phyloP scores from a whole-genome alignment of 306 rosid genomes.

The Hippophae tibetana region DNA sequence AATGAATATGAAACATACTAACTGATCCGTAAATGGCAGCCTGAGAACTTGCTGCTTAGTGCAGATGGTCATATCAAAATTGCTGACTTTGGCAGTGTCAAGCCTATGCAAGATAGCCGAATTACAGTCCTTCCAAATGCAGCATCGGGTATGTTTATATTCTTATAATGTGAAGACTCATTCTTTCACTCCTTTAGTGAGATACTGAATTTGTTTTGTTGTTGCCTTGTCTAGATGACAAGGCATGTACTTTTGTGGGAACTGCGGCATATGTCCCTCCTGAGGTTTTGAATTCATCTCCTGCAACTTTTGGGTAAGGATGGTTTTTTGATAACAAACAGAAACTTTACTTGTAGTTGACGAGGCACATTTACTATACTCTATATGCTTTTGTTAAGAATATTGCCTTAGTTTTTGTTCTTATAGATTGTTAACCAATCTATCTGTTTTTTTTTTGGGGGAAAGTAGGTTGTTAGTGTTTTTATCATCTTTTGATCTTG shows the following conservation, averaged over 20 bases:
- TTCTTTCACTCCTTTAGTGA: slow-evolving; percentile 10
- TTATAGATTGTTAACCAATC: neutral
- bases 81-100: slow-evolving; percentile 99
- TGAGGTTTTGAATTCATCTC: slow-evolving; percentile 98
- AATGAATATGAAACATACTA: slow-evolving; percentile 11
- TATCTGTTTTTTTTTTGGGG: neutral
- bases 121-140: slow-evolving; percentile 99
- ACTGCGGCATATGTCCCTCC: slow-evolving; percentile 99
- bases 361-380: too few relatives aligned
- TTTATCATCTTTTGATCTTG: neutral
- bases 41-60: slow-evolving; percentile 92
- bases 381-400: neutral
- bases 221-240: slow-evolving; percentile 52
- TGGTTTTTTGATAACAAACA: too few relatives aligned
- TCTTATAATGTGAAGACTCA: slow-evolving; percentile 10
- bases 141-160: slow-evolving; percentile 57
- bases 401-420: slow-evolving; percentile 1
- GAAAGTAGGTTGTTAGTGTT: neutral
- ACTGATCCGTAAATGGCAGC: slow-evolving; percentile 51
- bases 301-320: slow-evolving; percentile 92
- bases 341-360: too few relatives aligned
- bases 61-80: slow-evolving; percentile 85
- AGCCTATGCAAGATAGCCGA: slow-evolving; percentile 91
- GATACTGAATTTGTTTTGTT: slow-evolving; percentile 14
- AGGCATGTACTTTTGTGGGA: slow-evolving; percentile 99